Evolutionary conservation across 2,329 filamentous ascomycete species (phyloP).

Genomic region (Samsoniella hepiali): DNA sequence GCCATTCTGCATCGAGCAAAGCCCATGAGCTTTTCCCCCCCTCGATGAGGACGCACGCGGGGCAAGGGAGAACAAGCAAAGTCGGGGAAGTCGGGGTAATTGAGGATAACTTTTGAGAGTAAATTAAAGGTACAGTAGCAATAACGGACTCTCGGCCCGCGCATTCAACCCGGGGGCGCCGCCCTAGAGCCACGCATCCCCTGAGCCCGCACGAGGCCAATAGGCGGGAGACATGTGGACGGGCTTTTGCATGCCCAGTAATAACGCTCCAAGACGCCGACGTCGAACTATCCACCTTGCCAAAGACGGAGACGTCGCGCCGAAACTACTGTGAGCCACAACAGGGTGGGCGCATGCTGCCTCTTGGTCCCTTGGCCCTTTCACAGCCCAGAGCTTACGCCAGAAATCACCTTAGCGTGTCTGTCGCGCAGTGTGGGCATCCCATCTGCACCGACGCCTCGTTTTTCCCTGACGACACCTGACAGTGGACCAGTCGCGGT

Average conservation of each 20-base stretch:
- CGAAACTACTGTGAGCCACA: not conserved
- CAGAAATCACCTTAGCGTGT: not conserved
- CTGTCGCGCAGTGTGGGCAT: not conserved
- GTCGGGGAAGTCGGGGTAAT: not conserved
- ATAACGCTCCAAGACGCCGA: not conserved
- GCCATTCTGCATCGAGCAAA: not conserved
- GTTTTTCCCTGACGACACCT: not conserved
- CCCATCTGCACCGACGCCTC: not conserved
- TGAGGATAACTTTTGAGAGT: not conserved
- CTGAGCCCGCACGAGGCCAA: not conserved
- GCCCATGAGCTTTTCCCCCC: not conserved
- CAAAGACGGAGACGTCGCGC: not conserved
- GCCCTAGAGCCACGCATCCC: not conserved
- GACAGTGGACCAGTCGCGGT: not conserved
- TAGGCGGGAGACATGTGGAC: slow-evolving; percentile 1
- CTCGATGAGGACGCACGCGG: not conserved
- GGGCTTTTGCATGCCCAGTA: not conserved
- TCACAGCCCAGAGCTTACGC: not conserved
- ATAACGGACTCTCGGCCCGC: slow-evolving; percentile 9
- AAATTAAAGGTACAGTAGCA: not conserved
- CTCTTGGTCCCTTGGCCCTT: not conserved
- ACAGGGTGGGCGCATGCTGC: not conserved
- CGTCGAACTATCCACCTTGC: not conserved
- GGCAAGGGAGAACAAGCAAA: not conserved
- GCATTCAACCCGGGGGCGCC: not conserved